phyloP scores from a whole-genome alignment of 495 filamentous ascomycete species.

The Jackrogersella multiformis region DNA sequence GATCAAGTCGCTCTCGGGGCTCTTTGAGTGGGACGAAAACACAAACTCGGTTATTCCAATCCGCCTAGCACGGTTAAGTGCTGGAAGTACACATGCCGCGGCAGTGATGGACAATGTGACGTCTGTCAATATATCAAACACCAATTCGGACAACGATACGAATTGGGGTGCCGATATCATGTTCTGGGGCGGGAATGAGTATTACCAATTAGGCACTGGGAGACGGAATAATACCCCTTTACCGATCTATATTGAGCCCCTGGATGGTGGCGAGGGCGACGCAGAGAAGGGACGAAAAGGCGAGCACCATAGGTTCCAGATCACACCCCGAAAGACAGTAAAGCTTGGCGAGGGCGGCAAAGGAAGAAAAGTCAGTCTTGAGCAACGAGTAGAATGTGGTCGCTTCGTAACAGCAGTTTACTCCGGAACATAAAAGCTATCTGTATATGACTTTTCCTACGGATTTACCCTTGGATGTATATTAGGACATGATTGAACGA shows the following conservation, averaged over 20 bases:
- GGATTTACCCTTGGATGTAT: slow-evolving; percentile 22
- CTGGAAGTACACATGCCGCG: slow-evolving; percentile 79
- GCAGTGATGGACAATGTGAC: slow-evolving; percentile 84
- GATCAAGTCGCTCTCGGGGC: slow-evolving; percentile 80
- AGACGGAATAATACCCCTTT: slow-evolving; percentile 79
- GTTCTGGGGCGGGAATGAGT: slow-evolving; percentile 95
- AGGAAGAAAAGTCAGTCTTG: slow-evolving; percentile 74
- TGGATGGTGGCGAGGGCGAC: slow-evolving; percentile 65
- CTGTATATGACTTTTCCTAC: not conserved
- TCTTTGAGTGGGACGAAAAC: slow-evolving; percentile 86
- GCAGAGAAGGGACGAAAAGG: slow-evolving; percentile 61
- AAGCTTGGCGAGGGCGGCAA: slow-evolving; percentile 68
- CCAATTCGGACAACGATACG: slow-evolving; percentile 67
- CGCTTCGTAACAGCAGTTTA: slow-evolving; percentile 86
- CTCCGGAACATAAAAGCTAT: slow-evolving; percentile 50
- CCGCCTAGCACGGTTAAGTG: slow-evolving; percentile 72
- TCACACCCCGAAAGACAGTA: slow-evolving; percentile 79
- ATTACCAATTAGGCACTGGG: slow-evolving; percentile 91
- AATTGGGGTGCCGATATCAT: slow-evolving; percentile 87
- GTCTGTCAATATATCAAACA: slow-evolving; percentile 61
- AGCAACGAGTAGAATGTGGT: slow-evolving; percentile 91
- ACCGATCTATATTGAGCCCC: slow-evolving; percentile 80
- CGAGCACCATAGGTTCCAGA: slow-evolving; percentile 79
- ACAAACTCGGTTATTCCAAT: slow-evolving; percentile 76
- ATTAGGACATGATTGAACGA: slow-evolving; percentile 14